Evolutionary conservation across 1,139 yeast species (phyloP).

Genomic region (Magnusiomyces magnusii): DNA sequence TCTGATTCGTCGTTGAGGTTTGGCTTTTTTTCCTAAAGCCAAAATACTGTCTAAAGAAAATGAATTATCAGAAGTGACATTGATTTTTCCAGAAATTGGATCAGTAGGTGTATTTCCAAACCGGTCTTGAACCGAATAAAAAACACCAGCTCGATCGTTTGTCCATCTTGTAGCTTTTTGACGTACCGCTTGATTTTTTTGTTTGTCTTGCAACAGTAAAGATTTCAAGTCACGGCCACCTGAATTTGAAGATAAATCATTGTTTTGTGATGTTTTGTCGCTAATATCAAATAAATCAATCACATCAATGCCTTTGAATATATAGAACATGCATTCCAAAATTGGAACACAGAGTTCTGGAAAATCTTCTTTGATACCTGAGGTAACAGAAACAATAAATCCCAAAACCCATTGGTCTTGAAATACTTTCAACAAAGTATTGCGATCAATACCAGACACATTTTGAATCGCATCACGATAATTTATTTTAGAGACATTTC

Average conservation of each 20-base stretch:
- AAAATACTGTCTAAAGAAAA: background rate
- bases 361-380: constrained; percentile 57
- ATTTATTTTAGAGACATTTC: constrained; percentile 70
- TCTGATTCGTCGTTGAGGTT: background rate
- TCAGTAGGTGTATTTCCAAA: background rate
- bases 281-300: constrained; percentile 17
- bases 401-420: constrained; percentile 63
- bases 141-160: background rate
- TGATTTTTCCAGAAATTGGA: background rate
- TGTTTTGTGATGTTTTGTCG: background rate
- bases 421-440: constrained; percentile 48
- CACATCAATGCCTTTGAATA: constrained; percentile 48
- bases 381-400: constrained; percentile 59
- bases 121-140: background rate
- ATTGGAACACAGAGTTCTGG: constrained; percentile 57
- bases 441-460: constrained; percentile 3
- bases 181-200: background rate
- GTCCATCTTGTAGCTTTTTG: background rate
- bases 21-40: background rate
- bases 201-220: background rate
- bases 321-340: constrained; percentile 60
- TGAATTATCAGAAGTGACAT: background rate
- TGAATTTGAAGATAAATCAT: background rate
- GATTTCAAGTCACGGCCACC: background rate
- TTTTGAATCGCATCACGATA: constrained; percentile 42